Evolutionary conservation across 1,139 yeast genomes (phyloP), one percentile per base, ranked within the genome.

Genomic region (Scheffersomyces illinoinensis): DNA sequence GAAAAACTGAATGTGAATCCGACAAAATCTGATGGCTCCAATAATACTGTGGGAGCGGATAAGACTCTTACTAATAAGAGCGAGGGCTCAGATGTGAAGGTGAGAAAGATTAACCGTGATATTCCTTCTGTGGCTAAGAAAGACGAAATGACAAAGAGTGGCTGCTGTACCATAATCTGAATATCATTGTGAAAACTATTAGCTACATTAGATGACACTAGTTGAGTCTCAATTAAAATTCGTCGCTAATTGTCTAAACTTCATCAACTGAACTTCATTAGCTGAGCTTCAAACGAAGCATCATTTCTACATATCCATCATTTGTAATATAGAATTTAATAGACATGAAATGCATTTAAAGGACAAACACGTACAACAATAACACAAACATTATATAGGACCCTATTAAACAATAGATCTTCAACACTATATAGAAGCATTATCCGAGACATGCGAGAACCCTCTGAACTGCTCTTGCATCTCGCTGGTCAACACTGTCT

Each of bases 381-480:
- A 33, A 33, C 17, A 17, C 43, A 14, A 33, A 33, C 14, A 33
- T 33, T 33, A 33, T 33, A 33, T 33, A 33, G 43, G 17, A 33
- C 17, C 17, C 43, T 33, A 33, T 26, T 17, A 33, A 2, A 33
- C 12, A 10, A 12, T 33, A 12, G 17, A 33, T 10, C 17, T 17
- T 12, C 10, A 33, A 39, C 26, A 62, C 43, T 69, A 80, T 39
- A 80, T 76, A n/a, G 78, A 72, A 6, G 82, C 82, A 57, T 86
- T 91, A 52, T 90, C 96, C 52, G 91, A 86, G 69, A 92, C 86
- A 72, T 92, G 95, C 1, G 98, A 91, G 76, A 95, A 95, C 4
- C 99, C 99, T 69, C 98, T 87, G 83, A 95, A 95, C 77, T 92
- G 96, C 69, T 95, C 98, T 80, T 95, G 99, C 88, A 91, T 90